Evolutionary conservation across 1,284 basidiomycete species (phyloP), one percentile per base, ranked within the genome.

Genomic region (Leccinum pachyderme): DNA sequence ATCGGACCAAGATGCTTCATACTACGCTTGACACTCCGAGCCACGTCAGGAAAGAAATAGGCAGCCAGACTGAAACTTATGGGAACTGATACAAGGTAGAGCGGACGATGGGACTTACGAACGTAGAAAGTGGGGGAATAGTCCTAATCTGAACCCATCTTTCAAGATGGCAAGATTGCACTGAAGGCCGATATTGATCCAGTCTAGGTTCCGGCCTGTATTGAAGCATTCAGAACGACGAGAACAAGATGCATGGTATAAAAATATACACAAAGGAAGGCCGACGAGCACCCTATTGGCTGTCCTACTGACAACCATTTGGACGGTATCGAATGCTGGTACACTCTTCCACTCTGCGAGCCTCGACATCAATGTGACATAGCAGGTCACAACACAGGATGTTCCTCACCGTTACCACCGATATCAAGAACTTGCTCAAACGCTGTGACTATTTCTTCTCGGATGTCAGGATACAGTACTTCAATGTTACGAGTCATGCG

Each of bases 211-310:
- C 18, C 75, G 67, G 58, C 79, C 80, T 81, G 44, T 12, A 25
- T 15, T 9, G 1, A 31, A 35, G 4, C 28, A 39, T 31, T 48
- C 27, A 31, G 31, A 22, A 32, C 24, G 5, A 27, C 4, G 12
- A 18, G 18, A 11, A 11, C 24, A 18, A 9, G 33, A 15, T 28
- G 7, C 2, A 18, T 4, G 2, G 0, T 5, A 7, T 24, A 27
- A 12, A 31, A 27, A 46, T 70, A 7, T 55, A 77, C 76, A 78
- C 13, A 76, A 56, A 7, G 75, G 76, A 6, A 72, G 59, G 2
- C 77, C 77, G 25, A 76, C 72, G 50, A 78, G 72, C 8, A 71
- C 48, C 6, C 77, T 66, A 51, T 75, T 76, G 41, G 56, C 72
- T 12, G 64, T 59, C 28, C 72, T 63, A 43, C 68, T 64, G 12